Base-by-base conservation (phyloP, 352 stramenopile genomes). In the Pythium aquatile region DNA sequence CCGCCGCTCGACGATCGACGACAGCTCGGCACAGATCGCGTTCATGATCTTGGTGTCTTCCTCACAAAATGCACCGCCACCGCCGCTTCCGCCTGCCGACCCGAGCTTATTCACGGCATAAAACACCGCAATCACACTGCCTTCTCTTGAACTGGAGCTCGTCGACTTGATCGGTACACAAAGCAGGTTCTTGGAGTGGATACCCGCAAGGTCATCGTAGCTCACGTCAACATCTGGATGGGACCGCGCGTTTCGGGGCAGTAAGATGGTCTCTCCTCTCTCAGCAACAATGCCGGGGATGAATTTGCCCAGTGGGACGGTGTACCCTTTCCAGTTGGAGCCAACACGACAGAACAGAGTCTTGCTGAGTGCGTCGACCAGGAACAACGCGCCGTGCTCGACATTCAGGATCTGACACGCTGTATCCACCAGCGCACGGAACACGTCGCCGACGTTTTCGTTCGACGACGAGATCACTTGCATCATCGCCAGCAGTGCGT, bases 61-160 rank as follows among this genome's bases (percentile, higher is more conserved):
- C 2, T 73, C 58, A 14, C 78, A 77, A 49, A 94, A 94, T 5
- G 68, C 63, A 24, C 75, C 76, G 20, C 53, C 58, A 8, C 61
- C 37, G 16, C 16, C 47, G 8, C 20, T 56, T 20, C 26, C 32
- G 8, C 54, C 52, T 2, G 29, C 71, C 3, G 66, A 52, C 17
- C 74, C 80, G 20, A 77, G 63, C 49, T 94, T 94, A 72, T 94
- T 93, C n/a, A 79, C 81, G 1, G 81, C 85, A 65, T 96, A 92
- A 28, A 94, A 86, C 2, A 96, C 83, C 0, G 81, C 84, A 65
- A 94, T 80, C 14, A 91, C 74, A 65, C n/a, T 73, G 68, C 42
- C 67, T 61, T 61, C 47, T 39, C 16, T 61, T 58, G 5, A 66
- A 44, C 28, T 26, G 49, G 35, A n/a, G 37, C 49, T 47, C 37